Base-by-base conservation (phyloP, 1,139 yeast species). In the Kurtzmaniella quercitrusa region DNA sequence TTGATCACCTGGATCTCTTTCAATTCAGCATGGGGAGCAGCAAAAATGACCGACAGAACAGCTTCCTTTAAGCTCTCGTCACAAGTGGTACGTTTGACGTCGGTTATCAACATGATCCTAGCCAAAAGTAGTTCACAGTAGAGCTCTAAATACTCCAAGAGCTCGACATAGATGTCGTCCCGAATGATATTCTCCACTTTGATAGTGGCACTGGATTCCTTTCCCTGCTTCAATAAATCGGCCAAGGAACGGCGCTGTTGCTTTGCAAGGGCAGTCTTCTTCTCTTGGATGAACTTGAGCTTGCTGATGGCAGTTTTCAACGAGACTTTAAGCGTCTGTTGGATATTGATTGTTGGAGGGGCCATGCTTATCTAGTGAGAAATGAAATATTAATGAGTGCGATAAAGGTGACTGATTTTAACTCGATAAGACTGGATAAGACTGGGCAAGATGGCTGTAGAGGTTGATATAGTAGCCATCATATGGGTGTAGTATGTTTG, bases 41-140 rank as follows among this genome's bases (percentile, higher is more conserved):
- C 71, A 57, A 76, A 88, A 1, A 88, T 78, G 19, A 90, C 66
- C 2, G 90, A 77, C 54, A 76, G 75, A 5, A 86, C 84, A 0
- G 96, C 91, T 59, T 89, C 96, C 47, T 78, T 73, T 36, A 86
- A 65, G 15, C 85, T 84, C 1, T 79, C 73, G 44, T 84, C 90
- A 50, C 85, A 79, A 50, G 66, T 57, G 4, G 64, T 45, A 31
- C 67, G 57, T 27, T 52, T 47, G 38, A 57, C 51, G 43, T 73
- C 78, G 39, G 77, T 70, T 34, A 85, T 57, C 39, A 86, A 66
- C 11, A 81, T 73, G 19, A 85, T 77, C 44, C 97, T 70, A 0
- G 96, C 96, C 44, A 87, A 74, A 15, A 89, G 63, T 18, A 91
- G 67, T 61, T 91, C 96, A 58, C 96, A 85, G 60, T 89, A 88